These are phyloP conservation scores for Russula abietina DNA, from an alignment of 768 basidiomycete species.

Conservation along the genomic window DNA sequence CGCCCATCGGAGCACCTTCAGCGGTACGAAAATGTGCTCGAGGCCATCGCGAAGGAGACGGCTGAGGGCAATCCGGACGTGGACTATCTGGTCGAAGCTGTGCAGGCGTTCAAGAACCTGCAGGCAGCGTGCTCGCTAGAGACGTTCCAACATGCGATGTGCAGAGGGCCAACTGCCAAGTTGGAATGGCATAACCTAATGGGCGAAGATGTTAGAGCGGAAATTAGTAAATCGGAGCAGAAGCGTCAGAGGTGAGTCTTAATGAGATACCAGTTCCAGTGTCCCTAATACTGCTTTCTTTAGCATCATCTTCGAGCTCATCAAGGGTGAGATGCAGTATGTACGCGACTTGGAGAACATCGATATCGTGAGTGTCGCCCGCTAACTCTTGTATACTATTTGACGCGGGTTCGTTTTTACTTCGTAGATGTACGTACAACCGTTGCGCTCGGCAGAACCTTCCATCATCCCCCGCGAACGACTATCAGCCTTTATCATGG, in stretches of 20 bases:
- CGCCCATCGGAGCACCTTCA: slow-evolving; percentile 78
- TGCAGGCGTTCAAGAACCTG: slow-evolving; percentile 75
- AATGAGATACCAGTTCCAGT: not conserved
- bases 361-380: slow-evolving; percentile 47
- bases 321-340: slow-evolving; percentile 94
- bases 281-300: not conserved
- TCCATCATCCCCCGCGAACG: slow-evolving; percentile 70
- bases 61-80: slow-evolving; percentile 72
- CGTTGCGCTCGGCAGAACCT: slow-evolving; percentile 64
- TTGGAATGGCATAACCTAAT: slow-evolving; percentile 92
- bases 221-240: slow-evolving; percentile 63
- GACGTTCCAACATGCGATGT: slow-evolving; percentile 89
- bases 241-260: slow-evolving; percentile 76
- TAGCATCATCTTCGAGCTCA: slow-evolving; percentile 89
- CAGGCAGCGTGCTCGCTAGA: slow-evolving; percentile 76
- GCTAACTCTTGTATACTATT: not conserved
- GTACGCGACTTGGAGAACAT: slow-evolving; percentile 89
- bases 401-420: slow-evolving; percentile 4
- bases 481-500: slow-evolving; percentile 70
- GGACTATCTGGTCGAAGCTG: slow-evolving; percentile 78
- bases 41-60: slow-evolving; percentile 83
- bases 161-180: slow-evolving; percentile 69
- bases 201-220: slow-evolving; percentile 53
- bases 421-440: slow-evolving; percentile 71
- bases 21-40: slow-evolving; percentile 77